Base-by-base conservation (phyloP, 306 rosid species). In the Cucurbita pepo region DNA sequence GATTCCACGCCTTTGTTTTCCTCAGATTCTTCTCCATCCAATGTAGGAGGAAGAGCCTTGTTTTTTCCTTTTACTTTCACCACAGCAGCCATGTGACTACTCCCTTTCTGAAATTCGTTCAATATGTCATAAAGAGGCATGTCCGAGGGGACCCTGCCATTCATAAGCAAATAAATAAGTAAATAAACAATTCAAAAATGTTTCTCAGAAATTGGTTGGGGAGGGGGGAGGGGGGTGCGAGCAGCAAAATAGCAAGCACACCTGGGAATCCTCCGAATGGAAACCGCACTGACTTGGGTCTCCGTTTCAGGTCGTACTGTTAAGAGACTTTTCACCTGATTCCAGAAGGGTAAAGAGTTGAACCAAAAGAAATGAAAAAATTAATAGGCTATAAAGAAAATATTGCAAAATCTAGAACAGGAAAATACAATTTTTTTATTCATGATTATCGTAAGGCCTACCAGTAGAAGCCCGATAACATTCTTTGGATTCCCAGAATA, bases 71-170 rank as follows among this genome's bases (percentile, higher is more conserved):
- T 85, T 10, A 83, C 78, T 80, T 80, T 95, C 75, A 91, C 97
- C 75, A 95, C 95, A 78, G 97, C 97, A 62, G 99, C 99, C 99
- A 95, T 91, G 77, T 95, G 99, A 80, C 99, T 95, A 76, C 96
- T 88, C 4, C 99, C 99, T 75, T 95, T 95, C 73, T 95, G 99
- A 81, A 95, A 95, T 82, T 95, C 97, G 77, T 95, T 95, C 78
- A 95, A 81, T 81, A 95, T 91, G 79, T 95, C 99, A 69, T 95
- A 91, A 30, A 95, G 91, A 67, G 99, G 97, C 97, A 95, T 91
- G 83, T 95, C 96, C 43, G 96, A 83, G 59, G 99, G 99, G 79
- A 91, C 99, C 76, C 99, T 95, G 87, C 8, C 25, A 74, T 47
- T 57, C 52, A 56, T 37, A 53, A 71, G 63, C 37, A 67, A 9